Base-by-base conservation (phyloP, 306 rosid species). In the Hylodesmum podocarpum region DNA sequence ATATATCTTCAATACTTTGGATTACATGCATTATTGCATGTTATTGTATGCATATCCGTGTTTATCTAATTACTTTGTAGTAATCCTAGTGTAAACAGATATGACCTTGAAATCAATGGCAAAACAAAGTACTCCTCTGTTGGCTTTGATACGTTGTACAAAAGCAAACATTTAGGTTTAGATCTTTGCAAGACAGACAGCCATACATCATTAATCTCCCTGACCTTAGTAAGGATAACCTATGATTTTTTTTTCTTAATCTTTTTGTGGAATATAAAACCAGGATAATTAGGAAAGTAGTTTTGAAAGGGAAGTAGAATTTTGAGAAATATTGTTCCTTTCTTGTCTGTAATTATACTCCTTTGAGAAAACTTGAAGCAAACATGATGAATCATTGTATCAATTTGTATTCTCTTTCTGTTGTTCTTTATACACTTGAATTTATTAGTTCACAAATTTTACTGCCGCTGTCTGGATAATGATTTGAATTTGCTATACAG, bases 401-500 rank as follows among this genome's bases (percentile, higher is more conserved):
- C 28, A 7, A 24, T 46, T 22, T 36, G 28, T 27, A 36, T 15
- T 54, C n/a, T 3, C 18, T 13, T 55, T 55, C 25, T 46, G 1
- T 55, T 44, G 40, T 34, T 46, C 50, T 62, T 47, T 16, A 5
- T 19, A 36, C 61, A 21, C 67, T 73, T 73, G 49, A 65, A 50
- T 66, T 65, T 77, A 24, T 12, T 31, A 71, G 61, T 70, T 51
- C 66, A 47, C 12, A 2, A 14, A 47, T 58, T 77, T 77, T 28
- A 16, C 1, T 29, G 27, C 4, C 75, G 14, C 39, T 46, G 19
- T 22, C 25, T 61, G 57, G 78, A 83, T 43, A 33, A 43, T 57
- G 63, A 66, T 70, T 49, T 66, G 47, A 54, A 19, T 66, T 70
- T 66, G 77, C 44, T 40, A 33, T 51, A 31, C 73, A 69, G 46